Evolutionary conservation across 306 rosid species (phyloP), one percentile per base, ranked within the genome.

Genomic region (Quercus variabilis): DNA sequence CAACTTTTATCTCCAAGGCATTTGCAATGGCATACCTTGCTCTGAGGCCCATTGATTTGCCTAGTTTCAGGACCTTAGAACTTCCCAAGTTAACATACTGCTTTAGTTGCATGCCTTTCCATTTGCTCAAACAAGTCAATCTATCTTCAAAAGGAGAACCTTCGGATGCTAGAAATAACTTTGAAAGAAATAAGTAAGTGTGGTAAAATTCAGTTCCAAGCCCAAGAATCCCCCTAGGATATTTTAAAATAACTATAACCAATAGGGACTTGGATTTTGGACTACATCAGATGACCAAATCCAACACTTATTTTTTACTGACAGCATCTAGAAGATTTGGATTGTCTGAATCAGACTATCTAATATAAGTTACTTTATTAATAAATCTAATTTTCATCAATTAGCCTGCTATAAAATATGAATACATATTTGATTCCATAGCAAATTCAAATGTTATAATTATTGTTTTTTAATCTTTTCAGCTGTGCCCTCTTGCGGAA

Each of bases 401-500:
- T 14, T 59, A 59, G 30, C 41, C 5, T 26, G 19, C 20, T 15
- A 23, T 60, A 60, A 26, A 26, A 63, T 63, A 7, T 63, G 6
- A 23, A 12, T 49, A 49, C 54, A 49, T 49, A 49, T 49, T 63
- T 63, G 69, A 26, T 26, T 26, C 30, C 43, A 15, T 15, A 17
- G 20, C 15, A 63, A 63, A 68, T 68, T 13, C 72, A 3, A 33
- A 68, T 9, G 4, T 18, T 70, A 8, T 23, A 33, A 58, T 74
- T 70, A 64, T 80, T 7, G 2, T 51, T 51, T 79, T 62, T 7
- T 35, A 79, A 65, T 71, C 80, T 79, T 86, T 87, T 81, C 91
- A 95, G 99, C 69, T 59, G 81, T 85, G 83, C 84, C 77, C 82
- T 76, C 80, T 74, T 88, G 87, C 74, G 85, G 84, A 90, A 87